Evolutionary conservation across 306 rosid genomes (phyloP).

Genomic region (Prunus mira): DNA sequence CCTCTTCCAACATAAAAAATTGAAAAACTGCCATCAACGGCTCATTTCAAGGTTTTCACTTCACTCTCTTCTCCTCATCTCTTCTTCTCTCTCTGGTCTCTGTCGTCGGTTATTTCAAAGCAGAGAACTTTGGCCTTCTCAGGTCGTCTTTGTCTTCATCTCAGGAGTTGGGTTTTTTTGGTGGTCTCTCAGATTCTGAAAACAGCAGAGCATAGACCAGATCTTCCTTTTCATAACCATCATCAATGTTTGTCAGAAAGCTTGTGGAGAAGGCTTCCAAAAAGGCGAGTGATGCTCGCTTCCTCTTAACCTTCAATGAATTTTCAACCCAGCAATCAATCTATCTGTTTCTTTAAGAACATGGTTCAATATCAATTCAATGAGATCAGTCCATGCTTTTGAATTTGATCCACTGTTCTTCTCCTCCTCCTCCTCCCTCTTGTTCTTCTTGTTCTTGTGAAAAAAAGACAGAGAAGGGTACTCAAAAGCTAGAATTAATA

Average conservation of each 20-base stretch:
- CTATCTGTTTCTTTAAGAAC: not conserved
- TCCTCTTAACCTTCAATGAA: not conserved
- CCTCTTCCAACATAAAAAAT: not conserved
- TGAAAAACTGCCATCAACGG: slow-evolving; percentile 40
- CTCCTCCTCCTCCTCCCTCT: not conserved
- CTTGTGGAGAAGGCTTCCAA: slow-evolving; percentile 85
- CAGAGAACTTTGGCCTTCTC: slow-evolving; percentile 3
- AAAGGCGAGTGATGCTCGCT: slow-evolving; percentile 42
- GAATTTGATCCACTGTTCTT: not conserved
- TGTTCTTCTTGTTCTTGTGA: not conserved
- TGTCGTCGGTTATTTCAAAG: slow-evolving; percentile 57
- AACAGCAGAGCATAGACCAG: not conserved
- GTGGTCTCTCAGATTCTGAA: not conserved
- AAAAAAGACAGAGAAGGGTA: not conserved
- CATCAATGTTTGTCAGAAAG: slow-evolving; percentile 72
- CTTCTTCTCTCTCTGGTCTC: slow-evolving; percentile 11
- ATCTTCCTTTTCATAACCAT: not conserved
- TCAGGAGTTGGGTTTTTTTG: not conserved
- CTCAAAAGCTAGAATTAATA: no score
- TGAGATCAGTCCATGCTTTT: no score
- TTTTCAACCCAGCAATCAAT: not conserved
- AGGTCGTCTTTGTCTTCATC: not conserved
- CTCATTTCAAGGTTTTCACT: slow-evolving; percentile 10
- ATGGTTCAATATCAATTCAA: not conserved
- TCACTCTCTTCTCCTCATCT: not conserved